phyloP scores from a whole-genome alignment of 495 filamentous ascomycete species.

The Xylaria grammica region DNA sequence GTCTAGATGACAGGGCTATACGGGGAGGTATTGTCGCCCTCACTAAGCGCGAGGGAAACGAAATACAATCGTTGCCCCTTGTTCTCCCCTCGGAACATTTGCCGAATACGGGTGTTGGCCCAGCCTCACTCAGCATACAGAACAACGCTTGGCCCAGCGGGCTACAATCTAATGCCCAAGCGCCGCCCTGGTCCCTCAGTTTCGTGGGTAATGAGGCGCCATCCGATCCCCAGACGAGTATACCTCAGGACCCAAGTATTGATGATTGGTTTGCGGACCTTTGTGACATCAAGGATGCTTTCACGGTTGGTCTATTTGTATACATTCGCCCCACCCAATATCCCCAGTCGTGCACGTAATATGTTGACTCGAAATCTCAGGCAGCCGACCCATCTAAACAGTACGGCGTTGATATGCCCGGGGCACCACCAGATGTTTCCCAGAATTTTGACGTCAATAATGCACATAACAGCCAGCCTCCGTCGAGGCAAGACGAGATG shows the following conservation, averaged over 20 bases:
- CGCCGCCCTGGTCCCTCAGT: not conserved
- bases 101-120: not conserved
- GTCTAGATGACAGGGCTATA: constrained; percentile 1
- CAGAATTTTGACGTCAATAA: no score
- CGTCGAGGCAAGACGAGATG: no score
- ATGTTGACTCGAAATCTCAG: no score
- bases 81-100: no score
- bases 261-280: not conserved
- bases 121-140: not conserved
- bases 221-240: not conserved
- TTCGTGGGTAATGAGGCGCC: not conserved
- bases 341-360: no score
- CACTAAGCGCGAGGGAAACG: not conserved
- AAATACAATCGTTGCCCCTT: no score
- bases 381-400: no score
- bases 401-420: no score
- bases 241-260: not conserved
- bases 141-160: not conserved
- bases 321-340: constrained; percentile 7
- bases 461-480: no score
- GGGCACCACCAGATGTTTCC: no score
- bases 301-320: not conserved
- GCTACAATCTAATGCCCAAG: not conserved
- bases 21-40: not conserved
- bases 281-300: not conserved